phyloP scores from a whole-genome alignment of 805 yeast species.

The Candida namnaoensis region DNA sequence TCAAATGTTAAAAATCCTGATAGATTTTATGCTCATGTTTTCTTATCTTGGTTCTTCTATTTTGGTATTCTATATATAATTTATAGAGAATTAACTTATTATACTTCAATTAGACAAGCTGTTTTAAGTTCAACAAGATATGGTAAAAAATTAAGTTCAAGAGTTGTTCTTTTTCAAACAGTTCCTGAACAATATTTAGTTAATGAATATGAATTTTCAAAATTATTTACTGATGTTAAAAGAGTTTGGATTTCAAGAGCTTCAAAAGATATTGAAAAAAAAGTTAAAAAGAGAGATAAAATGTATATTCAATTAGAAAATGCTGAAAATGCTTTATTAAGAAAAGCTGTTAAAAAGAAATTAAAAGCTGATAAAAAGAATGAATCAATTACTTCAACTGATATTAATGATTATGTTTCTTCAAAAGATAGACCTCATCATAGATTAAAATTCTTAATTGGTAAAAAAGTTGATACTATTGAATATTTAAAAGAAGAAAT shows the following conservation, averaged over 20 bases:
- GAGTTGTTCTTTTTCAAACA: conserved; percentile 78
- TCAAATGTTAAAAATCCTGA: conserved; percentile 55
- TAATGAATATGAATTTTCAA: conserved; percentile 63
- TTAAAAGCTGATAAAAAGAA: conserved; percentile 63
- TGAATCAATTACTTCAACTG: conserved; percentile 31
- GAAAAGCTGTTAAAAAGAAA: conserved; percentile 54
- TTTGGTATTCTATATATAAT: conserved; percentile 62
- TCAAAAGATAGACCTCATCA: conserved; percentile 60
- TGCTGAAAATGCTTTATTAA: conserved; percentile 51
- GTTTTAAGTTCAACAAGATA: conserved; percentile 76
- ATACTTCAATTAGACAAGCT: conserved; percentile 67
- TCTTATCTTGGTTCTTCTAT: conserved; percentile 73
- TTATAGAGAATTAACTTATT: conserved; percentile 77
- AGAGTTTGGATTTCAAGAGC: conserved; percentile 75
- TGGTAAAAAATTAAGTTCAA: conserved; percentile 62
- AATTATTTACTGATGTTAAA: conserved; percentile 76
- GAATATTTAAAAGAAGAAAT: conserved; percentile 46
- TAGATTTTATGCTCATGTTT: conserved; percentile 81
- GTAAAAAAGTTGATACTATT: conserved; percentile 58
- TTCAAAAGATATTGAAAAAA: conserved; percentile 39
- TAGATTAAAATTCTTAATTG: conserved; percentile 32
- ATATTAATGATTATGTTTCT: conserved; percentile 51
- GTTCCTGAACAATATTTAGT: conserved; percentile 64
- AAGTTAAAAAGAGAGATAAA: conserved; percentile 49
- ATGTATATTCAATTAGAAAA: conserved; percentile 58